phyloP scores from a whole-genome alignment of 2,329 filamentous ascomycete genomes.

The Epichloe coenophiala region DNA sequence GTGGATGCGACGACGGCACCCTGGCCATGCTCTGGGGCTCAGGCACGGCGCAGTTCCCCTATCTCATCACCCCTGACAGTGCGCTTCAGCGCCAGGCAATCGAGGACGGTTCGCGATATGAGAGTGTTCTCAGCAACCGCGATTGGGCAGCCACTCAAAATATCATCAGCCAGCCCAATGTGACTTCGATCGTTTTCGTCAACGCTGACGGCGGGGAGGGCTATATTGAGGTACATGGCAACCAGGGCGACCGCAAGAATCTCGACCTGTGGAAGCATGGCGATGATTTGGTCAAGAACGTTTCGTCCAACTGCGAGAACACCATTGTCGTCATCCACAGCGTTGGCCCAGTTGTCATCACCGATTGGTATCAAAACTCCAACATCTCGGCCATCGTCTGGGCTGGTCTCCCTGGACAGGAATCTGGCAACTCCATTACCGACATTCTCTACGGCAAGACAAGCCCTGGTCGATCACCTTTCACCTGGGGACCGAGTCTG shows the following conservation, averaged over 20 bases:
- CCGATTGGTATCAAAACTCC: slow-evolving; percentile 58
- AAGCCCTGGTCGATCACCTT: slow-evolving; percentile 68
- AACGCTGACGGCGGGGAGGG: slow-evolving; percentile 81
- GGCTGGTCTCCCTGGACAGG: slow-evolving; percentile 66
- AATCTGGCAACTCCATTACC: slow-evolving; percentile 65
- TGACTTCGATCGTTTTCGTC: slow-evolving; percentile 73
- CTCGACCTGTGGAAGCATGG: slow-evolving; percentile 78
- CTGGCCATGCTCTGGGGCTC: slow-evolving; percentile 71
- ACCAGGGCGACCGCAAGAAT: slow-evolving; percentile 82
- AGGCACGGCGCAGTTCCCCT: slow-evolving; percentile 60
- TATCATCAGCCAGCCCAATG: slow-evolving; percentile 48
- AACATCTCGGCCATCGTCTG: slow-evolving; percentile 78
- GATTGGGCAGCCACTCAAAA: slow-evolving; percentile 42
- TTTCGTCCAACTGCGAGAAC: slow-evolving; percentile 67
- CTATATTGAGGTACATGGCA: slow-evolving; percentile 70
- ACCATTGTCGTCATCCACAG: slow-evolving; percentile 88
- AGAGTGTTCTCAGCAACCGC: slow-evolving; percentile 56
- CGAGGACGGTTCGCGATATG: slow-evolving; percentile 43
- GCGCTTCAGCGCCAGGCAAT: slow-evolving; percentile 52
- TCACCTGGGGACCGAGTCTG: slow-evolving; percentile 60
- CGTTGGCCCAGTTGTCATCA: slow-evolving; percentile 63
- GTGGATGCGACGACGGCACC: slow-evolving; percentile 45
- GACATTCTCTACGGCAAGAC: slow-evolving; percentile 75
- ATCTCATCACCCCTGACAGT: slow-evolving; percentile 60
- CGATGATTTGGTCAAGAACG: slow-evolving; percentile 68